Evolutionary conservation across 1,284 basidiomycete species (phyloP).

Genomic region (Cryptococcus sp.): DNA sequence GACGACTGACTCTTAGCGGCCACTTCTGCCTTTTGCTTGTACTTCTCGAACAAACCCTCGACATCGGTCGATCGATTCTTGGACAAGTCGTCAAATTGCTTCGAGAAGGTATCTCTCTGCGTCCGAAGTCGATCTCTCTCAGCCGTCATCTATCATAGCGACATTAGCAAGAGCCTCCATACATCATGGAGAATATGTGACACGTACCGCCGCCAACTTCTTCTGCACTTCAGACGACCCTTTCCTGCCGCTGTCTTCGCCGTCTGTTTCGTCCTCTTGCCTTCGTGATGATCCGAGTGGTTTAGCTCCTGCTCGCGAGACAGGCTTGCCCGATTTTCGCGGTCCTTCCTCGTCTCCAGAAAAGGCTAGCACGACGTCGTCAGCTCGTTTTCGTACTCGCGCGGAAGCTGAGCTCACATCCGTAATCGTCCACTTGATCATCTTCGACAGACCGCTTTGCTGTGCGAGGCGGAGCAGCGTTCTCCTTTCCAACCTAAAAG

Average conservation of each 20-base stretch:
- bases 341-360: slow-evolving; percentile 7
- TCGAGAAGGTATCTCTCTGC: slow-evolving; percentile 43
- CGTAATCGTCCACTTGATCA: slow-evolving; percentile 3
- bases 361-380: not conserved
- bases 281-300: not conserved
- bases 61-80: slow-evolving; percentile 33
- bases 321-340: slow-evolving; percentile 3
- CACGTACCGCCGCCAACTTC: slow-evolving; percentile 23
- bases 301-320: slow-evolving; percentile 4
- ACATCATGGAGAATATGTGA: not conserved
- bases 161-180: not conserved
- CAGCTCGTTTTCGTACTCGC: not conserved
- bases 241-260: slow-evolving; percentile 5
- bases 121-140: slow-evolving; percentile 34
- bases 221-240: slow-evolving; percentile 11
- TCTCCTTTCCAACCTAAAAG: slow-evolving; percentile 28
- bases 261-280: slow-evolving; percentile 1
- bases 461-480: slow-evolving; percentile 19
- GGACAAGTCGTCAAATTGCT: slow-evolving; percentile 51
- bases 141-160: slow-evolving; percentile 27
- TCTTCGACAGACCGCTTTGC: slow-evolving; percentile 7
- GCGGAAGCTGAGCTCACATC: slow-evolving; percentile 9
- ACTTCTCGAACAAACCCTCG: slow-evolving; percentile 43
- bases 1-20: slow-evolving; percentile 37
- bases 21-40: slow-evolving; percentile 39